Base-by-base conservation (phyloP, 805 yeast species). In the Candida insectalens region DNA sequence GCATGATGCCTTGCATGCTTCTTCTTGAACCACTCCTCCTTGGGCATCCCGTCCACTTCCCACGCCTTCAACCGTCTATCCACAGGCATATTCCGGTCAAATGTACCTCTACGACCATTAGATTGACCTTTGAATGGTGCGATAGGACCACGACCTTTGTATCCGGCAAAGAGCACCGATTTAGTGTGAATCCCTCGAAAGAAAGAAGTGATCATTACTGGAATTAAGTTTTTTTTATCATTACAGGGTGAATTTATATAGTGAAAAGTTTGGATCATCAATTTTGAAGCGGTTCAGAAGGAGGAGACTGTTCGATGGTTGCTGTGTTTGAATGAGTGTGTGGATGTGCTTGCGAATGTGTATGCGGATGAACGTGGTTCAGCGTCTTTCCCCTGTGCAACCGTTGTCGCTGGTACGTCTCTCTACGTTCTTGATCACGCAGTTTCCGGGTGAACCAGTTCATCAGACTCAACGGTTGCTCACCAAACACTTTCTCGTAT, bases 1-100 rank as follows among this genome's bases (percentile, higher is more conserved):
- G 81, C 80, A 47, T 78, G 85, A 13, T 76, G 69, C 54, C 77
- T 81, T 1, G 82, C 81, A 49, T 67, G 79, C 46, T 74, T 77
- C 33, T 66, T 62, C 29, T 62, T 64, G 57, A 80, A 81, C 62
- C 67, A 81, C 3, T 64, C 54, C 21, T 74, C 84, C 46, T 79
- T 80, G 37, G 67, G 67, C 54, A 69, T 69, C 14, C 77, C 77
- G 34, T 61, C 71, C 38, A 53, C 53, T 45, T 75, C 80, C 89
- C 89, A 81, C 0, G 85, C 81, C 45, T 80, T 81, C 22, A 43
- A 40, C 27, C 53, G 46, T 10, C 47, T 49, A 14, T 57, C 40
- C 1, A 36, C 27, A 6, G 74, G 72, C 30, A 32, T 32, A 19
- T 32, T 32, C 25, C 25, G 25, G 15, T 32, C 35, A 32, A 32